Evolutionary conservation across 768 basidiomycete genomes (phyloP).

Genomic region (Boletus sp.): DNA sequence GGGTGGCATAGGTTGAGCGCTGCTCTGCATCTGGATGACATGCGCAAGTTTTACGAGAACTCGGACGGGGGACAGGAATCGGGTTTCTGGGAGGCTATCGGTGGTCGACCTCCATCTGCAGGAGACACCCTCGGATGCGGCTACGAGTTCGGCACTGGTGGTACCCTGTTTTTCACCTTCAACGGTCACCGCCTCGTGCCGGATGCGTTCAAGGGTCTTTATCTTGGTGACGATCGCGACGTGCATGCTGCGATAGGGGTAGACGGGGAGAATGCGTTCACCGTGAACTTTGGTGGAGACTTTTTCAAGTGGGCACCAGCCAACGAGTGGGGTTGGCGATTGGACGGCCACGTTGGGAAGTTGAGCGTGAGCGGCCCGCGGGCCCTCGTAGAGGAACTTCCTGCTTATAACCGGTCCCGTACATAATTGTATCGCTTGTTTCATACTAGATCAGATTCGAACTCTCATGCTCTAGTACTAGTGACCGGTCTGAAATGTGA

Average conservation of each 20-base stretch:
- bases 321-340: conserved; percentile 64
- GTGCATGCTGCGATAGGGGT: conserved; percentile 63
- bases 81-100: conserved; percentile 27
- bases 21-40: conserved; percentile 66
- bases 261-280: conserved; percentile 44
- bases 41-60: conserved; percentile 73
- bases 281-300: conserved; percentile 65
- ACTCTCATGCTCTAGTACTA: too few relatives aligned
- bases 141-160: conserved; percentile 51
- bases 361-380: conserved; percentile 35
- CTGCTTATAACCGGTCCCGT: conserved; percentile 17
- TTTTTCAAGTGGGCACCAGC: conserved; percentile 60
- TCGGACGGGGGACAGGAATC: conserved; percentile 61
- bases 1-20: conserved; percentile 71
- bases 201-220: conserved; percentile 49
- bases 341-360: conserved; percentile 60
- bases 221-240: conserved; percentile 47
- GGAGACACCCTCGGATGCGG: conserved; percentile 65
- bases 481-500: conserved; percentile 2
- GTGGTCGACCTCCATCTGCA: conserved; percentile 31
- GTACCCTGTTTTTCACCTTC: conserved; percentile 51
- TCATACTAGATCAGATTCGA: too few relatives aligned
- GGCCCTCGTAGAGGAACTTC: conserved; percentile 41
- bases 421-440: background rate
- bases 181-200: conserved; percentile 53